Conservation (phyloP, 2,329 filamentous ascomycete genomes). For the Trichophyton verrucosum region DNA sequence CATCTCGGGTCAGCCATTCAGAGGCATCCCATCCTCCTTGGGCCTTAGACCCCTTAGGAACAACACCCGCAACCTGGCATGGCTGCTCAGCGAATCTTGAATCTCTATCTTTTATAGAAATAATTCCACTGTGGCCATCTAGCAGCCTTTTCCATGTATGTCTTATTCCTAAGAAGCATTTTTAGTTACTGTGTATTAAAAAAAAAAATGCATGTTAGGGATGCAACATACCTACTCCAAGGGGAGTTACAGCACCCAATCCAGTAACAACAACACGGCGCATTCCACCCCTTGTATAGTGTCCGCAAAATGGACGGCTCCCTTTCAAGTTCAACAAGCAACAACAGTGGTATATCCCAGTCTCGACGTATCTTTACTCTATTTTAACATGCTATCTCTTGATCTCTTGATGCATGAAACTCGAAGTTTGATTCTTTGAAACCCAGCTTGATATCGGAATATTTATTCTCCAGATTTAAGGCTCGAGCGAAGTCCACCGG, state of each 20-base stretch:
- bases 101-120: slow-evolving; percentile 55
- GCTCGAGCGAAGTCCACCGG: too few species aligned
- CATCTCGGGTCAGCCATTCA: slow-evolving; percentile 35
- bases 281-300: slow-evolving; percentile 18
- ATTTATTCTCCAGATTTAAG: not conserved
- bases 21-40: slow-evolving; percentile 33
- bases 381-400: not conserved
- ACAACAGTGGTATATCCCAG: not conserved
- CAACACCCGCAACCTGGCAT: slow-evolving; percentile 71
- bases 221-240: slow-evolving; percentile 54
- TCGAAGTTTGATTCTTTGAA: too few species aligned
- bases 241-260: slow-evolving; percentile 67
- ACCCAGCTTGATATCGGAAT: not conserved
- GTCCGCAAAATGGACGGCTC: not conserved
- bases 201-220: not conserved
- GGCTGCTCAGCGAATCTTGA: slow-evolving; percentile 58
- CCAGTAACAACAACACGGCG: slow-evolving; percentile 71
- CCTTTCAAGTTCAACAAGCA: not conserved
- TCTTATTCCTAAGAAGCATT: slow-evolving; percentile 43
- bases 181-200: not conserved
- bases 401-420: not conserved
- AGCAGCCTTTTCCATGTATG: slow-evolving; percentile 72
- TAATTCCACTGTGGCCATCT: slow-evolving; percentile 66
- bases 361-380: not conserved
- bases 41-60: slow-evolving; percentile 48